phyloP scores from a whole-genome alignment of 805 yeast species.

The Candida stauntonica region DNA sequence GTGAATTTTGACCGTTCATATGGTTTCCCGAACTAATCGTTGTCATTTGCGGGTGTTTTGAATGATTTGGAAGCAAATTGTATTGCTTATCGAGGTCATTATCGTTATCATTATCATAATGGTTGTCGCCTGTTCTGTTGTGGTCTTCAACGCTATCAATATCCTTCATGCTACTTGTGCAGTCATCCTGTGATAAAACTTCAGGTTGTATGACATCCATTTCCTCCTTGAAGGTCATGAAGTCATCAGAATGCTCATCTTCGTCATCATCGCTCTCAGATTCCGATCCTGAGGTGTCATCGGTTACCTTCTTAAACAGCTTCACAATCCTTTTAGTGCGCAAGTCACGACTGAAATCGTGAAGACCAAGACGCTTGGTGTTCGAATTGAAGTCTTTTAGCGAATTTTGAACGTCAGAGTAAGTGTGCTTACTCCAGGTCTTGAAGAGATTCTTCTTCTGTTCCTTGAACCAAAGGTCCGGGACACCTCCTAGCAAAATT shows the following conservation, averaged over 20 bases:
- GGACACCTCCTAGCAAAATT: slow-evolving; percentile 54
- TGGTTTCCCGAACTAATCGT: too few species aligned
- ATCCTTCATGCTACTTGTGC: too few species aligned
- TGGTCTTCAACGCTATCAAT: too few species aligned
- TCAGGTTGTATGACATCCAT: slow-evolving; percentile 2
- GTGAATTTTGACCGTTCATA: too few species aligned
- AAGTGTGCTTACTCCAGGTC: slow-evolving; percentile 12
- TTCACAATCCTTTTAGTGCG: slow-evolving; percentile 3
- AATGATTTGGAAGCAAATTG: too few species aligned
- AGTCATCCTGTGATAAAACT: background rate
- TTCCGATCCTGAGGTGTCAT: slow-evolving; percentile 4
- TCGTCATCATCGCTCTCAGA: slow-evolving; percentile 3
- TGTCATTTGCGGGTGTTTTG: too few species aligned
- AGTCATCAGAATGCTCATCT: background rate
- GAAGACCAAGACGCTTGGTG: slow-evolving; percentile 7
- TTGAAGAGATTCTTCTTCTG: slow-evolving; percentile 27
- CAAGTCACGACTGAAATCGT: slow-evolving; percentile 3
- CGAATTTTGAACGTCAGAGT: slow-evolving; percentile 4
- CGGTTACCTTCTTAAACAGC: slow-evolving; percentile 9
- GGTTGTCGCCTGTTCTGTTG: too few species aligned
- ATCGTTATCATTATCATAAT: too few species aligned
- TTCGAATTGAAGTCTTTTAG: slow-evolving; percentile 5
- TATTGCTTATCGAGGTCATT: too few species aligned
- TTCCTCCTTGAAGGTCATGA: background rate
- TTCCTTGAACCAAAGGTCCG: slow-evolving; percentile 49